Base-by-base conservation (phyloP, 2,329 filamentous ascomycete species). In the Simplicillium sp. region DNA sequence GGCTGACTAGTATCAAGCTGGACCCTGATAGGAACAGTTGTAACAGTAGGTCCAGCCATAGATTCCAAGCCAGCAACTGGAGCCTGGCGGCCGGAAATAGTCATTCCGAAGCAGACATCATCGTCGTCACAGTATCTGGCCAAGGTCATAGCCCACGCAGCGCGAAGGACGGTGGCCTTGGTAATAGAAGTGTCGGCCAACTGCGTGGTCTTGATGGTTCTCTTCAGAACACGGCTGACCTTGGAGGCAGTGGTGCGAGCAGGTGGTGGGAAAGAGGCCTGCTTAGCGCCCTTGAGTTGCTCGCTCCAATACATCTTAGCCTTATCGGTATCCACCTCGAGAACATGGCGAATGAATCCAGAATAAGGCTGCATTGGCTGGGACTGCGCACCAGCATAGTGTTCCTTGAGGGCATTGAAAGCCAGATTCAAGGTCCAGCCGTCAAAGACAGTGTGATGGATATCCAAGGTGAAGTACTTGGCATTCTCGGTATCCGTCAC, bases 31-130 rank as follows among this genome's bases (percentile, higher is more conserved):
- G 73, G 73, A 3, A 76, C 64, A 0, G 73, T 76, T 4, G 70
- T 67, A 40, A 76, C 71, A 59, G 73, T 71, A 1, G 73, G 73
- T 0, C 71, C 73, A 44, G 71, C 65, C 20, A 76, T 72, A 41
- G 68, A 55, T 39, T 72, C 66, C 50, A 64, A 55, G 1, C 64
- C 66, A 1, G 55, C 51, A 20, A 68, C 56, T 0, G 63, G 56
- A 2, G 61, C 60, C 38, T 66, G 64, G 16, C 73, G 67, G 4
- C 73, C 73, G 0, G 70, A 73, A 1, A 76, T 58, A 0, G 71
- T 75, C 54, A 72, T 69, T n/a, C 71, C 72, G 40, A 75, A 74
- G 11, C 75, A 58, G 4, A 75, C 61, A 41, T 76, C 71, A n/a
- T 60, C 53, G 13, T 61, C 62, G 3, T 62, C 64, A 29, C 65